phyloP scores from a whole-genome alignment of 2,329 filamentous ascomycete genomes.

The Fusarium tjaetaba region DNA sequence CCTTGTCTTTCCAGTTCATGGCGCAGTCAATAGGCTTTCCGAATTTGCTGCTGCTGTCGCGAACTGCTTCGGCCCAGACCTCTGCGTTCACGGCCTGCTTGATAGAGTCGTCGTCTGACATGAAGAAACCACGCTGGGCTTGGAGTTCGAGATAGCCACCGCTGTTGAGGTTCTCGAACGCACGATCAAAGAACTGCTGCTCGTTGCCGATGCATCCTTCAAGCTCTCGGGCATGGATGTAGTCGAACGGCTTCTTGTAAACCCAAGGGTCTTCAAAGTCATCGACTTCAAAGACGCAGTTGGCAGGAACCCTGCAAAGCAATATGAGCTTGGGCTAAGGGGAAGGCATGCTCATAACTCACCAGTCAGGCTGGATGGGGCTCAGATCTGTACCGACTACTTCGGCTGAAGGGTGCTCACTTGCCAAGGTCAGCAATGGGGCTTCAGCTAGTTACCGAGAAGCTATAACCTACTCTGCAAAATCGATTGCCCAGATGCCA shows the following conservation, averaged over 20 bases:
- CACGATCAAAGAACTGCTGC: conserved; percentile 17
- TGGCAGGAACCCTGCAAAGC: conserved; percentile 4
- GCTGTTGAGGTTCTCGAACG: conserved; percentile 12
- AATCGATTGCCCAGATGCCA: conserved; percentile 33
- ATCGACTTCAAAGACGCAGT: conserved; percentile 28
- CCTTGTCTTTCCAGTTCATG: conserved; percentile 16
- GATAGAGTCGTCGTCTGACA: conserved; percentile 28
- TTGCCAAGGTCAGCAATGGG: not conserved
- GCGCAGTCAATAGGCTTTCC: conserved; percentile 27
- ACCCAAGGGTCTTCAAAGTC: conserved; percentile 31
- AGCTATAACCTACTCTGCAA: conserved; percentile 17
- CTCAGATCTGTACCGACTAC: conserved; percentile 33
- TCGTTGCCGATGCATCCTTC: conserved; percentile 29
- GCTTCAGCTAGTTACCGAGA: fast-evolving
- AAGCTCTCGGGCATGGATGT: conserved; percentile 31
- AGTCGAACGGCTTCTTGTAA: conserved; percentile 27
- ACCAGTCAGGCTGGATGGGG: conserved; percentile 34
- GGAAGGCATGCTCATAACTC: not conserved
- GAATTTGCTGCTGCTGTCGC: conserved; percentile 18
- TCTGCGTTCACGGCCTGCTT: conserved; percentile 24
- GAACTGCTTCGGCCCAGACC: conserved; percentile 11
- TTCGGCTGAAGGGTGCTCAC: conserved; percentile 27
- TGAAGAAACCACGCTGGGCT: conserved; percentile 9
- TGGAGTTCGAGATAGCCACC: conserved; percentile 28
- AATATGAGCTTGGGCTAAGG: not conserved